Base-by-base conservation (phyloP, 371 early-diverging fungal genomes). In the Dichotomocladium elegans region DNA sequence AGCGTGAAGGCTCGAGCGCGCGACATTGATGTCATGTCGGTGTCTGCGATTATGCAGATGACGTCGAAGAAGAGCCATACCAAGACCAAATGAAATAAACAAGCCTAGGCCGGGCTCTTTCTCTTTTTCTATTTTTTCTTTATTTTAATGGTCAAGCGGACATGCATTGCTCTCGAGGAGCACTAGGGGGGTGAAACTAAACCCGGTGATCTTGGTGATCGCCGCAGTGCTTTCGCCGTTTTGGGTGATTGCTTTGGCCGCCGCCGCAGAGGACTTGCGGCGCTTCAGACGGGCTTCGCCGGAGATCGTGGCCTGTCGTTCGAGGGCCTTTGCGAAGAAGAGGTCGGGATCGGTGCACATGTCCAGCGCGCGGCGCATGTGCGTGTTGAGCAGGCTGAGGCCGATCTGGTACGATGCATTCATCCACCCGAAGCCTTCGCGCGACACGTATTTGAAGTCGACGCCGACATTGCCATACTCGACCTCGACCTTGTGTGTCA, bases 351-450 rank as follows among this genome's bases (percentile, higher is more conserved):
- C 77, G 37, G 90, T 89, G 48, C 92, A 82, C 4, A 88, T 80
- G 6, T 94, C 95, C 26, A 96, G 64, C 0, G 92, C 92, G n/a
- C 95, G 81, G 3, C 89, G 79, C 82, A 90, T 81, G 50, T 84
- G 82, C 4, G 75, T 67, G 17, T 85, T 89, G 54, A 96, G 70
- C 51, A 89, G 89, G 3, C 77, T 77, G 28, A 94, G 68, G 6
- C 96, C 96, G 10, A 94, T 82, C 70, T 93, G 89, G 65, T 86
- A 91, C 3, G 87, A 88, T 1, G 96, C 90, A 64, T 98, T 98
- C 97, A 98, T 96, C 98, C 98, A 98, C 10, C 97, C 98, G 70
- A 98, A 98, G 0, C 98, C 98, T 77, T 96, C 96, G 14, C 92
- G 81, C 0, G 94, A 91, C 15, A 98, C 90, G 60, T 81, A 90